phyloP scores from a whole-genome alignment of 2,329 filamentous ascomycete species.

The Hyphodiscus sp. region DNA sequence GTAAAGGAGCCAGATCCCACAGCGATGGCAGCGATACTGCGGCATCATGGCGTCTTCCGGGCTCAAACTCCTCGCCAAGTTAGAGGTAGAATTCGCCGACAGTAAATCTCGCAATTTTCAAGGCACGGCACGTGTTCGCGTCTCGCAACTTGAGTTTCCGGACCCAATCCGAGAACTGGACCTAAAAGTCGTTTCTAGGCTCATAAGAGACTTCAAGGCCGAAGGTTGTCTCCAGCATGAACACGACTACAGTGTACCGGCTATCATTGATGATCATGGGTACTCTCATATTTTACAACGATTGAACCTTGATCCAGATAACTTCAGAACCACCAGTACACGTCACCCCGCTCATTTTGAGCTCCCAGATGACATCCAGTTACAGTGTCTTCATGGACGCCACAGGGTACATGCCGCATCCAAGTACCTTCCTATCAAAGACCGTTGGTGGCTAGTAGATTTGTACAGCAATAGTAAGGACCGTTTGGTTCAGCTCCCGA shows the following conservation, averaged over 20 bases:
- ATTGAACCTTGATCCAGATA: not conserved
- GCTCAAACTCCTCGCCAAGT: too few species aligned
- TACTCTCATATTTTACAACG: not conserved
- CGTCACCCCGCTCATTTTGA: not conserved
- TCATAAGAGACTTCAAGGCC: too few species aligned
- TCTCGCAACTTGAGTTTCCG: too few species aligned
- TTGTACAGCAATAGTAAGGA: not conserved
- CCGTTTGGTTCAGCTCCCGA: not conserved
- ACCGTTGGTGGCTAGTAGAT: not conserved
- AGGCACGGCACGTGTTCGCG: too few species aligned
- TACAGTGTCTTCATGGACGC: not conserved
- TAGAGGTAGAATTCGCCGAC: too few species aligned
- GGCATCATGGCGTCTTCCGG: too few species aligned
- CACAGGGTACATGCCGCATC: not conserved
- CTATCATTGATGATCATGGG: not conserved
- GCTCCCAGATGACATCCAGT: not conserved
- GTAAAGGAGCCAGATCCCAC: too few species aligned
- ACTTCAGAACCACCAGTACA: not conserved
- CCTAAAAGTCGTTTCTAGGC: too few species aligned
- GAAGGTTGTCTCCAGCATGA: not conserved
- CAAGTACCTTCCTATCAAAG: not conserved
- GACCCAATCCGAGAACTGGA: too few species aligned
- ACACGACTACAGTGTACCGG: too few species aligned
- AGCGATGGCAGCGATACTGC: too few species aligned
- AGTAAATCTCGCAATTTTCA: too few species aligned